A percentile compares a stretch with the other conserved stretches of the same genome.
Conservation (phyloP, 257 asterid genomes). For the Apocynum venetum region DNA sequence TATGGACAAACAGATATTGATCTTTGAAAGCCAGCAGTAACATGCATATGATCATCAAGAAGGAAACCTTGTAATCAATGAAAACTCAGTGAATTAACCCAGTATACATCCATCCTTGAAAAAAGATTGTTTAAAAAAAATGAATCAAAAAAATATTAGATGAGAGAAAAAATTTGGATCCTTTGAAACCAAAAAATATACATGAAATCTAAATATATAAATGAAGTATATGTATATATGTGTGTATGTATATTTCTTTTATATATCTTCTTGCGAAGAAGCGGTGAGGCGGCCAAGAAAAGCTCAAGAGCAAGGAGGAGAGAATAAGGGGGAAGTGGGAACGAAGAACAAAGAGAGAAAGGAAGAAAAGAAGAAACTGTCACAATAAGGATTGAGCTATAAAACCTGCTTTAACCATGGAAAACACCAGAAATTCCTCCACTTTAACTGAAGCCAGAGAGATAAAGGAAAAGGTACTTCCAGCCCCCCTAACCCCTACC, state of each 20-base stretch:
- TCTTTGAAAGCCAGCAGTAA: not conserved
- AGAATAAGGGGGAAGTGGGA: slow-evolving; percentile 2
- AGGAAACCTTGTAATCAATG: not conserved
- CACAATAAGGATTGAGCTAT: slow-evolving; percentile 32
- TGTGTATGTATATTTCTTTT: not conserved
- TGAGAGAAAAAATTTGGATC: not conserved
- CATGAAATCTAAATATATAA: not conserved
- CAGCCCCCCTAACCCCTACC: slow-evolving; percentile 1
- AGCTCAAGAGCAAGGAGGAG: not conserved
- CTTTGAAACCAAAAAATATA: not conserved
- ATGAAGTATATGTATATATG: too few relatives aligned
- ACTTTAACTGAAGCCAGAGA: slow-evolving; percentile 72
- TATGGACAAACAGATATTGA: not conserved
- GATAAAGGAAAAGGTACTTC: slow-evolving; percentile 63
- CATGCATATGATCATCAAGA: slow-evolving; percentile 10
- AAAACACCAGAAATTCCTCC: slow-evolving; percentile 46
- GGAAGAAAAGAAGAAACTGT: slow-evolving; percentile 22
- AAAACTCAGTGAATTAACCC: not conserved
- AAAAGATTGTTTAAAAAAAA: not conserved
- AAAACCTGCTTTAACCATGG: slow-evolving; percentile 52
- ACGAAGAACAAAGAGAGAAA: slow-evolving; percentile 12
- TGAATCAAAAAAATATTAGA: not conserved
- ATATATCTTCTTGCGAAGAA: not conserved
- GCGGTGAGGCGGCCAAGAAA: slow-evolving; percentile 7
- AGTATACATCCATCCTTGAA: slow-evolving; percentile 1